Evolutionary conservation across 306 rosid genomes (phyloP), one percentile per base, ranked within the genome.

Genomic region (Macrotyloma uniflorum): DNA sequence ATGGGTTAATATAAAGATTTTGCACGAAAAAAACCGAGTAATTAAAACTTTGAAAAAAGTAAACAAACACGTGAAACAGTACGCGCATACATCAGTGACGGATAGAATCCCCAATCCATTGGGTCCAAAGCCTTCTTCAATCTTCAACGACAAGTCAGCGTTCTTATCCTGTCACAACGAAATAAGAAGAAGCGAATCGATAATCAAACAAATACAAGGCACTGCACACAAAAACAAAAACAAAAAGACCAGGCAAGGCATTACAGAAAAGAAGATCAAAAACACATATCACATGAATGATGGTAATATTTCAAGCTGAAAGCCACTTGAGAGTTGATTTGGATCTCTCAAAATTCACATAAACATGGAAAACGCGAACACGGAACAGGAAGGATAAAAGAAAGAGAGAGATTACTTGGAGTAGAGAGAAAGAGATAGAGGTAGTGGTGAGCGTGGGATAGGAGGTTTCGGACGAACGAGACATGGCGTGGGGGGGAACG

Each of bases 121-220:
- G 38, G 91, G 91, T 65, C 98, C 98, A 58, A 92, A 92, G 0
- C 97, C 97, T 88, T 90, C 86, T 67, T 90, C 97, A 45, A 94
- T 90, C 87, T 90, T 89, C 84, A 22, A 76, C 6, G 93, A 90
- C 86, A 94, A 87, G 83, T 94, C 95, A 24, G 72, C 47, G 46
- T 79, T 83, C 82, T 81, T 88, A 47, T 92, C 91, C 98, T 94
- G 91, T 38, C 9, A 62, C 28, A 82, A 75, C 4, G 53, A 83
- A 84, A 82, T 47, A 18, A 35, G 51, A 66, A 32, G 26, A 79
- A 32, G 0, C 1, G 43, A 20, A 72, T 72, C 74, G 66, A 49
- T 1, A 77, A 74, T 59, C 5, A 53, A 83, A 54, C 16, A 47
- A 14, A 67, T 36, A 16, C 58, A 30, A 4, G 46, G 30, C 74